Evolutionary conservation across 345 rosid genomes (phyloP).

Genomic region (Linum lewisii): DNA sequence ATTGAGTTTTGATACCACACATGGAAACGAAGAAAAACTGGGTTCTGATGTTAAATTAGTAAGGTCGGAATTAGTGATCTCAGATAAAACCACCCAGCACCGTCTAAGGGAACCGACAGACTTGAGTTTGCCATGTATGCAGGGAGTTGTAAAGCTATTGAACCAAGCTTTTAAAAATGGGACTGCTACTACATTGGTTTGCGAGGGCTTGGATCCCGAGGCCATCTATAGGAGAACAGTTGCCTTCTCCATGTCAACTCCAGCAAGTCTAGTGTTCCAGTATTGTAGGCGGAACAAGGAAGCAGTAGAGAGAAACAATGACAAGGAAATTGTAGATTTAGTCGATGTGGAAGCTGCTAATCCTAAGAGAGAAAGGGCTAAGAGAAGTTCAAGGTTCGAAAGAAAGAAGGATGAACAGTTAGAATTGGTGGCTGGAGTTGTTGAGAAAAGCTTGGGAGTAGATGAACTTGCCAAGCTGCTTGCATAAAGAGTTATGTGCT

Average conservation of each 20-base stretch:
- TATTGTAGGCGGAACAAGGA: conserved; percentile 26
- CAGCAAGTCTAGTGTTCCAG: conserved; percentile 50
- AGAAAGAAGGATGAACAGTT: no score
- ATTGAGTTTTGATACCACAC: conserved; percentile 5
- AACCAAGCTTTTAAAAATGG: conserved; percentile 69
- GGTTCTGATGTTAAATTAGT: no score
- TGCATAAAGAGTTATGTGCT: no score
- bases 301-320: conserved; percentile 14
- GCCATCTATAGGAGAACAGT: conserved; percentile 40
- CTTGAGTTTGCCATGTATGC: conserved; percentile 18
- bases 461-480: conserved; percentile 89
- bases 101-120: conserved; percentile 15
- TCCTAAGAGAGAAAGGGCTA: conserved; percentile 14
- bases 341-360: conserved; percentile 21
- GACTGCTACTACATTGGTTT: conserved; percentile 46
- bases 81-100: conserved; percentile 15
- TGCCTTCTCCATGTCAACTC: conserved; percentile 49
- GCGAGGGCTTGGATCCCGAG: conserved; percentile 48
- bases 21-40: conserved; percentile 4
- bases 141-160: conserved; percentile 38
- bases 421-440: conserved; percentile 22
- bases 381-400: conserved; percentile 4
- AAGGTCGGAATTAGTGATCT: conserved; percentile 6
- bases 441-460: conserved; percentile 51
- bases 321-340: conserved; percentile 12